Evolutionary conservation across 2,329 filamentous ascomycete species (phyloP).

Genomic region (Aspergillus quadrilineatus): DNA sequence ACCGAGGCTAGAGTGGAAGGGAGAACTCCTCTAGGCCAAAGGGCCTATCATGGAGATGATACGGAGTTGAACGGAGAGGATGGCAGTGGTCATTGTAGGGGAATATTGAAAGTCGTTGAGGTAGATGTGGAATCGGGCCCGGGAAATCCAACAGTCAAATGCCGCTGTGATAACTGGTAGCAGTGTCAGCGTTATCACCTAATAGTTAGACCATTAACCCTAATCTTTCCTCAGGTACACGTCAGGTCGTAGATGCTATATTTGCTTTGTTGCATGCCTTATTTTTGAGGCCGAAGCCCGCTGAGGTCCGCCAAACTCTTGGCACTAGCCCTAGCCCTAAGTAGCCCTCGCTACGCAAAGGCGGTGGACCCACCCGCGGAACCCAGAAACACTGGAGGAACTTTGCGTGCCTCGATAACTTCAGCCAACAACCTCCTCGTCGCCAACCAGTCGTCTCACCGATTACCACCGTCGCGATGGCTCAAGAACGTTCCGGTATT

Average conservation of each 20-base stretch:
- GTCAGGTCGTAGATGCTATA: no score
- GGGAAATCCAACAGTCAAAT: not conserved
- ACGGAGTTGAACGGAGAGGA: not conserved
- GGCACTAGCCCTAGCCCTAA: slow-evolving; percentile 42
- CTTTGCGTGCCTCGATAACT: slow-evolving; percentile 21
- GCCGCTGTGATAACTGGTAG: not conserved
- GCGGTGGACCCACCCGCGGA: slow-evolving; percentile 29
- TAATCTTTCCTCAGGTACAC: not conserved
- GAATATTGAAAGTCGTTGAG: slow-evolving; percentile 24
- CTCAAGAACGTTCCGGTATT: slow-evolving; percentile 54
- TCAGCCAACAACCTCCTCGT: slow-evolving; percentile 28
- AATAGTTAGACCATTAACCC: not conserved
- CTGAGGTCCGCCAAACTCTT: not conserved
- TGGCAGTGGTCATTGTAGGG: not conserved
- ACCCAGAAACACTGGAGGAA: slow-evolving; percentile 19
- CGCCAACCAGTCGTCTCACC: slow-evolving; percentile 34
- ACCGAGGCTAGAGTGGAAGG: slow-evolving; percentile 15
- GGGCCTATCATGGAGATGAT: not conserved
- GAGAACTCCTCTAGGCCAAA: not conserved
- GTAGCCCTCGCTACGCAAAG: slow-evolving; percentile 40
- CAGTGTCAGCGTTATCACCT: not conserved
- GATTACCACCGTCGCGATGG: slow-evolving; percentile 45
- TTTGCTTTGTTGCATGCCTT: slow-evolving; percentile 1
- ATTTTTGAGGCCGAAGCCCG: not conserved
- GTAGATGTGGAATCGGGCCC: slow-evolving; percentile 23